phyloP scores from a whole-genome alignment of 78 protist genomes.

The Dictyostelium purpureum region DNA sequence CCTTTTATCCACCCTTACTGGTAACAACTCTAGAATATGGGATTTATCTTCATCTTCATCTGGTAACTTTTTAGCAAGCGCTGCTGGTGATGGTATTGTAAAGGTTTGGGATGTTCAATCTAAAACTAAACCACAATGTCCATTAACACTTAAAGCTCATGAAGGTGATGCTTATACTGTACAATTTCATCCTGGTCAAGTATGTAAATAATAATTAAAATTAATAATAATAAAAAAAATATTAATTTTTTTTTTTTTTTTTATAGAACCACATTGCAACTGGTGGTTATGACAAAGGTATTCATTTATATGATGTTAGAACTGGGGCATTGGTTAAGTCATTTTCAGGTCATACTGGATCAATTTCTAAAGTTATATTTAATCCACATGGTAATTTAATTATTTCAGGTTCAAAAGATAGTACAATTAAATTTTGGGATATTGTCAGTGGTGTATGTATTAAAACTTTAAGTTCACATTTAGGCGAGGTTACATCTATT shows the following conservation, averaged over 20 bases:
- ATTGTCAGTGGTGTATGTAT: conserved; percentile 88
- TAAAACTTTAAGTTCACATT: conserved; percentile 78
- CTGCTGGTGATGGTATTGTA: conserved; percentile 82
- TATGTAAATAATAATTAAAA: no score
- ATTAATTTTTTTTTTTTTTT: no score
- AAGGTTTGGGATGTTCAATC: conserved; percentile 44
- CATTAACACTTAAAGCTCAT: conserved; percentile 52
- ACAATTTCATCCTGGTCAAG: conserved; percentile 83
- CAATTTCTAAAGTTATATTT: conserved; percentile 75
- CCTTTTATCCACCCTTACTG: conserved; percentile 22
- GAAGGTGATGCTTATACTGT: conserved; percentile 83
- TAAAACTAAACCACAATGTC: conserved; percentile 6
- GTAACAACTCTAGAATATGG: conserved; percentile 80
- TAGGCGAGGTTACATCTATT: conserved; percentile 93
- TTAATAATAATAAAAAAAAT: background rate
- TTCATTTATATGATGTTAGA: conserved; percentile 82
- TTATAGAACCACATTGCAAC: conserved; percentile 74
- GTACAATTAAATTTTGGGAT: conserved; percentile 94
- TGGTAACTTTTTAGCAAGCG: conserved; percentile 60
- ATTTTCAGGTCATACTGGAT: conserved; percentile 77
- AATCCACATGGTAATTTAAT: conserved; percentile 91
- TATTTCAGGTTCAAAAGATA: conserved; percentile 91
- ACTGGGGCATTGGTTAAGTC: conserved; percentile 63
- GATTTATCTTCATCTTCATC: conserved; percentile 37
- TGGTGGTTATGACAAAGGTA: conserved; percentile 90